Base-by-base conservation (phyloP, 83 land plant species). In the Picea mariana region DNA sequence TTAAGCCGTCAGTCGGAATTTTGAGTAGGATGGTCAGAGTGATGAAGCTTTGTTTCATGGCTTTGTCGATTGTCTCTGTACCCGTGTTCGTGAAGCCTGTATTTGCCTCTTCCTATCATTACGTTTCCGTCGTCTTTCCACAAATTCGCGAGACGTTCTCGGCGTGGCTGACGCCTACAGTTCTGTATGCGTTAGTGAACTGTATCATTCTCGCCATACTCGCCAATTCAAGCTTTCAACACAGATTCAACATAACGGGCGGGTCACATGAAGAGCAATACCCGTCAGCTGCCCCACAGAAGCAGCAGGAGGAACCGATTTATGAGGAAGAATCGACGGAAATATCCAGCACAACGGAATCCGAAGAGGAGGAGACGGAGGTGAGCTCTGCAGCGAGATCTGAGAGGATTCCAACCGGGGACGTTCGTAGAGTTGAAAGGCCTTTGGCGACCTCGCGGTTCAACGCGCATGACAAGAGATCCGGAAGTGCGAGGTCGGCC, bases 141-240 rank as follows among this genome's bases (percentile, higher is more conserved):
- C 15, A 12, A 55, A 12, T 55, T 55, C 13, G 58, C 12, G 58
- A 55, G 0, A 55, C 13, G 15, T 55, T 12, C 58, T 55, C 58
- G 58, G 16, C 58, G 58, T 90, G 90, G 89, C 85, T 92, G 38
- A 73, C 80, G 21, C 92, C 89, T 42, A 88, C 89, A 0, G 90
- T 88, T 52, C 77, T 92, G 13, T 92, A 92, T 85, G 24, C 88
- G 61, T 72, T 92, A 44, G 76, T 92, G 79, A 92, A 92, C 81
- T 79, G 87, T 60, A 92, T 92, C 87, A 90, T 92, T 80, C 75
- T 92, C 80, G 58, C 88, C 79, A 90, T 92, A 42, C 89, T 81
- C 18, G 94, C 89, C 63, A 85, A 87, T n/a, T 90, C 92, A 21
- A 72, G 85, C 31, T 78, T 87, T 26, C 83, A 82, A 7, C 80